Conservation (phyloP, 1,139 yeast genomes). For the Saccharomyces hybrid region DNA sequence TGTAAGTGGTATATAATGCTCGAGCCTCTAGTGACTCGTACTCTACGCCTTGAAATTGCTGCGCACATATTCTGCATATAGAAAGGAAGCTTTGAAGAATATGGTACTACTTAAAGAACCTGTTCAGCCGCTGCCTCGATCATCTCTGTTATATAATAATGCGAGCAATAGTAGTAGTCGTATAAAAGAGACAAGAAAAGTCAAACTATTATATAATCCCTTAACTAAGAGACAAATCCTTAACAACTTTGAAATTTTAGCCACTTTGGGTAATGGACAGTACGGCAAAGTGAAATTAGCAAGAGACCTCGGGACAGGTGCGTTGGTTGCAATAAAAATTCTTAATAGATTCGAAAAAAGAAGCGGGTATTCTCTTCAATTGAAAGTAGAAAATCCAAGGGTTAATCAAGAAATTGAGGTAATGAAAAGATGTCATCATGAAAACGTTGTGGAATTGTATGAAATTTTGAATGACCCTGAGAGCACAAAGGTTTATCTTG, state of each 20-base stretch:
- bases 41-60: neutral
- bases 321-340: conserved; percentile 85
- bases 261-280: conserved; percentile 90
- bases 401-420: conserved; percentile 82
- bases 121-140: neutral
- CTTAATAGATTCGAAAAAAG: conserved; percentile 62
- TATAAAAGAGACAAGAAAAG: conserved; percentile 74
- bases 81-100: neutral
- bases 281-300: conserved; percentile 97
- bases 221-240: conserved; percentile 73
- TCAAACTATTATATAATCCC: conserved; percentile 84
- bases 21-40: neutral
- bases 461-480: conserved; percentile 87
- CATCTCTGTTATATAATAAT: neutral
- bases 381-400: neutral
- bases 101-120: neutral
- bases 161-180: neutral
- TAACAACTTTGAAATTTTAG: conserved; percentile 82
- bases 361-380: neutral
- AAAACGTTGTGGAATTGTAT: conserved; percentile 75
- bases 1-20: neutral
- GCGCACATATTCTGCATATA: neutral
- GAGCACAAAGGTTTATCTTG: conserved; percentile 81
- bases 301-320: conserved; percentile 58
- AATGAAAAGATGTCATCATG: conserved; percentile 88